Conservation (phyloP, 2,329 filamentous ascomycete genomes). For the Lachnellula arida region DNA sequence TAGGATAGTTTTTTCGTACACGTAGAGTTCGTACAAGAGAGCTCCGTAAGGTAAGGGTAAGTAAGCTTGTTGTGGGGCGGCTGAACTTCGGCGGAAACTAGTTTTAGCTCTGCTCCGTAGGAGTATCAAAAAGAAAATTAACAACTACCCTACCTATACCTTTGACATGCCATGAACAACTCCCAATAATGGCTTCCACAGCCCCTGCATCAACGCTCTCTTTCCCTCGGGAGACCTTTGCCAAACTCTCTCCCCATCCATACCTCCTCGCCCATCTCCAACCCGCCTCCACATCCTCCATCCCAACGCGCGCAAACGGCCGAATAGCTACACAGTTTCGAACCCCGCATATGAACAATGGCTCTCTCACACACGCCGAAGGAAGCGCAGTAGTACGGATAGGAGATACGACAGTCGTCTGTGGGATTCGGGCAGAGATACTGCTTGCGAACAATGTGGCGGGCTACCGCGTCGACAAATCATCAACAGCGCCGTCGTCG, state of each 20-base stretch:
- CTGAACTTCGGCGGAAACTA: not conserved
- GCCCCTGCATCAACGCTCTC: slow-evolving; percentile 27
- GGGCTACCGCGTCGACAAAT: slow-evolving; percentile 48
- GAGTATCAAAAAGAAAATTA: no score
- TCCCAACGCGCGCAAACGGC: slow-evolving; percentile 73
- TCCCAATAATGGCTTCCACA: slow-evolving; percentile 19
- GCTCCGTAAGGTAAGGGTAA: no score
- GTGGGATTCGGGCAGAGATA: slow-evolving; percentile 83
- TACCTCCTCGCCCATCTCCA: slow-evolving; percentile 88
- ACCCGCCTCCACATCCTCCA: slow-evolving; percentile 44
- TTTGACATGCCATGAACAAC: slow-evolving; percentile 2
- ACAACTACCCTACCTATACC: not conserved
- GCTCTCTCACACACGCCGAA: slow-evolving; percentile 82
- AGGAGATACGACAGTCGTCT: slow-evolving; percentile 92
- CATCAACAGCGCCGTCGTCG: slow-evolving; percentile 32
- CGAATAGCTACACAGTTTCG: slow-evolving; percentile 67
- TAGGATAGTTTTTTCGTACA: no score
- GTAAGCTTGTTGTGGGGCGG: not conserved
- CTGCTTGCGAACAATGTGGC: slow-evolving; percentile 71
- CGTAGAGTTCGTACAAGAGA: no score
- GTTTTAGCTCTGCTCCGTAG: slow-evolving; percentile 11
- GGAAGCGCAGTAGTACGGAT: slow-evolving; percentile 84
- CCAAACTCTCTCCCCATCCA: slow-evolving; percentile 81
- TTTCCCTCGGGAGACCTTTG: slow-evolving; percentile 67
- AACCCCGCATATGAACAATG: slow-evolving; percentile 69